These are phyloP conservation scores for Vaccinium myrtillus DNA, from an alignment of 148 eudicot genomes.

Conservation along the genomic window DNA sequence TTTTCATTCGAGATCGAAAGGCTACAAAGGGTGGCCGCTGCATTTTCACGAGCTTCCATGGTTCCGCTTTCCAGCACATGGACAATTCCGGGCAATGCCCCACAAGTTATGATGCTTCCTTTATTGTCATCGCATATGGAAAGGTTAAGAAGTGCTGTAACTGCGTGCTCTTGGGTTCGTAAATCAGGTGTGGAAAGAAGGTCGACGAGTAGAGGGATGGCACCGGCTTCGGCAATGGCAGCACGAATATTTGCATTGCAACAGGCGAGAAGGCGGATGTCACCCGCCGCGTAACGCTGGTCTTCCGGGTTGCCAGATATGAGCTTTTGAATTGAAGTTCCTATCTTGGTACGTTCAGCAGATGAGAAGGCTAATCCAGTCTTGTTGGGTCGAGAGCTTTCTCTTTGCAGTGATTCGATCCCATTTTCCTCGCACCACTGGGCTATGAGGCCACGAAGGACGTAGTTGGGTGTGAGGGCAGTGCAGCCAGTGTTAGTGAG, in stretches of 20 bases:
- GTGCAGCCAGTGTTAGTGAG: conserved; percentile 40
- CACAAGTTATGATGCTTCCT: conserved; percentile 61
- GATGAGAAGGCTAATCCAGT: conserved; percentile 55
- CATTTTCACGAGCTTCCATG: conserved; percentile 93
- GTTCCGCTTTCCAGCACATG: conserved; percentile 75
- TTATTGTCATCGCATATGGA: conserved; percentile 87
- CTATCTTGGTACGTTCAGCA: conserved; percentile 69
- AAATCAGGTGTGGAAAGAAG: conserved; percentile 60
- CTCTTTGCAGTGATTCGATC: conserved; percentile 68
- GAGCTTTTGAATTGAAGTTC: conserved; percentile 60
- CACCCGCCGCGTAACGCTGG: conserved; percentile 67
- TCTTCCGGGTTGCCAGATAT: conserved; percentile 59
- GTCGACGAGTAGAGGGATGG: conserved; percentile 70
- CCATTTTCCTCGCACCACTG: conserved; percentile 94
- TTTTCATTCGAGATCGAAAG: conserved; percentile 88
- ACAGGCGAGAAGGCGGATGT: conserved; percentile 83
- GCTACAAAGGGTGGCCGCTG: conserved; percentile 90
- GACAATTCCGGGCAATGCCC: conserved; percentile 85
- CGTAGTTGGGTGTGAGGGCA: conserved; percentile 82
- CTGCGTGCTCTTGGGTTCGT: conserved; percentile 86
- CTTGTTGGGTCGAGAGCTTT: conserved; percentile 39
- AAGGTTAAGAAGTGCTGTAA: conserved; percentile 89
- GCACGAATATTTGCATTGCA: conserved; percentile 78
- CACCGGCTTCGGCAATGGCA: conserved; percentile 86
- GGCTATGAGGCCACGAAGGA: conserved; percentile 78